phyloP scores from a whole-genome alignment of 441 rosid species.

The Brassica hybrid region DNA sequence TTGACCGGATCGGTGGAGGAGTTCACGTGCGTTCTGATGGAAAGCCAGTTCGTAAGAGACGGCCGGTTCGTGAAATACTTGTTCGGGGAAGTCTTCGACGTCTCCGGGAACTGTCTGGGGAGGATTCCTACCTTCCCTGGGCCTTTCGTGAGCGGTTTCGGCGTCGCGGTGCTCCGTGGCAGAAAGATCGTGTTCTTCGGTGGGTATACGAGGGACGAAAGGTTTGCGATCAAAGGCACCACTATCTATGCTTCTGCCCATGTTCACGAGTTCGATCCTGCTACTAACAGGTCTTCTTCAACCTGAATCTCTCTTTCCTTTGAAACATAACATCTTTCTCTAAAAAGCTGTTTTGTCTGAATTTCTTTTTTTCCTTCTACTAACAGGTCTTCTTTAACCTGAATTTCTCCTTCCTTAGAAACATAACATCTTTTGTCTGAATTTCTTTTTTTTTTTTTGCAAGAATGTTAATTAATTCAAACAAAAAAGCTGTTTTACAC shows the following conservation, averaged over 20 bases:
- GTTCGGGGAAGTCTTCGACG: constrained; percentile 88
- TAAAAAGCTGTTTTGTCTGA: too few relatives aligned
- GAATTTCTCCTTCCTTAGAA: neutral
- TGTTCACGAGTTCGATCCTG: constrained; percentile 79
- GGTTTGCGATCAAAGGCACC: constrained; percentile 44
- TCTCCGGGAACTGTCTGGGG: constrained; percentile 56
- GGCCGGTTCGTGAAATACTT: constrained; percentile 28
- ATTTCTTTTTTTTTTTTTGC: too few relatives aligned
- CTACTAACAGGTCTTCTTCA: constrained; percentile 66
- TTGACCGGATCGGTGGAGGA: constrained; percentile 77
- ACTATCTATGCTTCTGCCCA: constrained; percentile 63
- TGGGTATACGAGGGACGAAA: constrained; percentile 65
- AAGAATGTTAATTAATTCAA: too few relatives aligned
- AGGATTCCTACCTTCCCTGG: constrained; percentile 87
- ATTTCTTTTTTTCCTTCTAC: too few relatives aligned
- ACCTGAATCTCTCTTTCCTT: too few relatives aligned
- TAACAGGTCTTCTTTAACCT: constrained; percentile 26
- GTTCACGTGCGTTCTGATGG: constrained; percentile 76
- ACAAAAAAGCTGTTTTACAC: too few relatives aligned
- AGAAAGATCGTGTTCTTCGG: constrained; percentile 90
- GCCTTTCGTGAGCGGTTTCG: constrained; percentile 67
- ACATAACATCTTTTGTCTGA: too few relatives aligned
- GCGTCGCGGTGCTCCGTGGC: constrained; percentile 61
- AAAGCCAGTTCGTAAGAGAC: too few relatives aligned
- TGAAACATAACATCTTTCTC: too few relatives aligned